These are phyloP conservation scores for Rhodofomes roseus DNA, from an alignment of 1,284 basidiomycete genomes.

Conservation along the genomic window DNA sequence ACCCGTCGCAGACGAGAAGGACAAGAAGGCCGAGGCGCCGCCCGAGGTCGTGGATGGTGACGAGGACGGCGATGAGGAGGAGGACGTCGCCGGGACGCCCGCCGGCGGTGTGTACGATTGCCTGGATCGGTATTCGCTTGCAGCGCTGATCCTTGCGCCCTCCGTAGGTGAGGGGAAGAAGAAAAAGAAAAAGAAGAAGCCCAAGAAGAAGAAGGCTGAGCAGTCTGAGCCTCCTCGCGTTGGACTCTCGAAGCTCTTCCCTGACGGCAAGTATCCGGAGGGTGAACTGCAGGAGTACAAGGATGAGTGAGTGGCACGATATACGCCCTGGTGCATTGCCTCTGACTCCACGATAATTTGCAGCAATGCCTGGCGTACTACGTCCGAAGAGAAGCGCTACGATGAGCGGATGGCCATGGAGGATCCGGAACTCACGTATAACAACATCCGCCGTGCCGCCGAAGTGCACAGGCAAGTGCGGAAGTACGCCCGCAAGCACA, in stretches of 20 bases:
- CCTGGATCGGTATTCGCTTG: not conserved
- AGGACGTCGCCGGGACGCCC: conserved; percentile 27
- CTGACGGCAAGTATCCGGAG: conserved; percentile 83
- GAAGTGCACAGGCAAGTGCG: conserved; percentile 98
- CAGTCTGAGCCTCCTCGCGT: conserved; percentile 96
- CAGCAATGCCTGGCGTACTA: conserved; percentile 84
- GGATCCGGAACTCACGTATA: conserved; percentile 82
- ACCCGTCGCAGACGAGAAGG: conserved; percentile 6
- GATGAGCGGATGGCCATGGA: conserved; percentile 75
- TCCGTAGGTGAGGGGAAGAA: conserved; percentile 36
- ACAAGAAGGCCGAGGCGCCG: conserved; percentile 17
- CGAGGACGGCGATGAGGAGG: conserved; percentile 24
- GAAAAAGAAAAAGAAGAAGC: conserved; percentile 94
- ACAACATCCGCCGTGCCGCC: conserved; percentile 86
- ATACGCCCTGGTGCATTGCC: not conserved
- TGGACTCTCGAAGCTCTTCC: conserved; percentile 88
- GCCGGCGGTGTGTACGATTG: conserved; percentile 15
- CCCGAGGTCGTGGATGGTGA: conserved; percentile 10
- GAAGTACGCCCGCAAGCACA: conserved; percentile 74
- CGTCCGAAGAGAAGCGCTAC: conserved; percentile 89
- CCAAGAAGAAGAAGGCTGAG: conserved; percentile 77
- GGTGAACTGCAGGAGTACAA: conserved; percentile 93
- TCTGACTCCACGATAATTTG: conserved; percentile 6
- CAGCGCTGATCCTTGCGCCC: not conserved
- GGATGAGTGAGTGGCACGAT: conserved; percentile 71